Conservation (phyloP, 1,284 basidiomycete genomes). For the Hemileccinum hortonii region DNA sequence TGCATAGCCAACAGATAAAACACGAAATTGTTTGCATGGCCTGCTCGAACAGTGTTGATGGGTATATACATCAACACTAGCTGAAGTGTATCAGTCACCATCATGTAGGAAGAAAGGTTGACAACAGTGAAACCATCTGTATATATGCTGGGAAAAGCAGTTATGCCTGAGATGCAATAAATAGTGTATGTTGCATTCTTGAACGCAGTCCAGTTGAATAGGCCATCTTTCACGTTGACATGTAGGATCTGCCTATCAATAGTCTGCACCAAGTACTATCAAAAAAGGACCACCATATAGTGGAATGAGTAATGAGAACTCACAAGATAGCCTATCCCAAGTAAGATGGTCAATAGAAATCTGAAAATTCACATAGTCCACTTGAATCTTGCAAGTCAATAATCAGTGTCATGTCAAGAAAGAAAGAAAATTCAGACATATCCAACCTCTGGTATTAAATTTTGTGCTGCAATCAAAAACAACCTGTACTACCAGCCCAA, state of each 20-base stretch:
- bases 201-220: constrained; percentile 44
- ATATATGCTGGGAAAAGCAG: constrained; percentile 59
- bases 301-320: neutral
- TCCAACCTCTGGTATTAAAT: constrained; percentile 38
- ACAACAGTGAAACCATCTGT: constrained; percentile 41
- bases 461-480: constrained; percentile 43
- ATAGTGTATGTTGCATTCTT: constrained; percentile 39
- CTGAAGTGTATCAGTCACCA: constrained; percentile 6
- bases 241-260: constrained; percentile 43
- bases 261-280: constrained; percentile 40
- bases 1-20: constrained; percentile 50
- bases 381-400: constrained; percentile 22
- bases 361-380: constrained; percentile 52
- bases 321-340: constrained; percentile 40
- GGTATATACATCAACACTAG: constrained; percentile 53
- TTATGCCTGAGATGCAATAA: constrained; percentile 42
- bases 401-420: neutral
- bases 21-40: constrained; percentile 37
- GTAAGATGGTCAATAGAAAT: constrained; percentile 40
- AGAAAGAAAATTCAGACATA: constrained; percentile 22
- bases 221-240: constrained; percentile 37
- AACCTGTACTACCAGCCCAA: too few species aligned
- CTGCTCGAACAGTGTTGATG: constrained; percentile 37
- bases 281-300: constrained; percentile 8
- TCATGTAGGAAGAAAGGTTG: neutral